Evolutionary conservation across 139 green algal species (phyloP), one percentile per base, ranked within the genome.

Genomic region (Mesotaenium endlicherianum): DNA sequence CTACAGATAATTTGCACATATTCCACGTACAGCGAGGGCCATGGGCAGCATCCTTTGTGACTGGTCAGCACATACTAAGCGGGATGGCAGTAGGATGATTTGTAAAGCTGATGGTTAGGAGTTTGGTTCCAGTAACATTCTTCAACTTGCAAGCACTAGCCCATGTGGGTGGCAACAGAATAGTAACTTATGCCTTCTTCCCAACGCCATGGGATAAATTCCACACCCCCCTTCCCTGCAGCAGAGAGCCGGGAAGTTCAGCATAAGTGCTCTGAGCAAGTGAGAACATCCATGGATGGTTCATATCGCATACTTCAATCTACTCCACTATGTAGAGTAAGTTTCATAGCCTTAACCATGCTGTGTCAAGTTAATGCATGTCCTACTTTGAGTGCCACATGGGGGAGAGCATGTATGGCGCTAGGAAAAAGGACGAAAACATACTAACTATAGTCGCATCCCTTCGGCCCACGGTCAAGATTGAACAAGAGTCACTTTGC

Each of bases 191-290:
- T 38, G 41, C 6, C 41, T 47, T 72, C 60, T 72, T 72, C 43
- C 60, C 60, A 14, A 72, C 11, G 17, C 60, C 60, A 14, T n/a
- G 11, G 8, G 60, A 72, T 38, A 72, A 47, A 72, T 72, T 72
- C 60, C 60, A 72, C 60, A 72, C 41, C 43, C 60, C 60, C 6
- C 60, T 36, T 11, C 41, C 60, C 60, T 72, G 60, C 60, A 72
- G 41, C 6, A 64, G 26, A 64, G 50, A 20, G 50, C 50, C 20
- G 20, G 20, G 50, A 20, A 64, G 50, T 34, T 64, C 50, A 64
- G 26, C 50, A n/a, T 64, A 26, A 64, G 26, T 64, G 26, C 20
- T 34, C 20, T 64, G 20, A 64, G 26, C 50, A 34, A 72, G 43
- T 40, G 60, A 6, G 8, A 72, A 6, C 6, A 72, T 47, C 60